Conservation (phyloP, 139 green algal genomes). For the Zygnema cylindricum region DNA sequence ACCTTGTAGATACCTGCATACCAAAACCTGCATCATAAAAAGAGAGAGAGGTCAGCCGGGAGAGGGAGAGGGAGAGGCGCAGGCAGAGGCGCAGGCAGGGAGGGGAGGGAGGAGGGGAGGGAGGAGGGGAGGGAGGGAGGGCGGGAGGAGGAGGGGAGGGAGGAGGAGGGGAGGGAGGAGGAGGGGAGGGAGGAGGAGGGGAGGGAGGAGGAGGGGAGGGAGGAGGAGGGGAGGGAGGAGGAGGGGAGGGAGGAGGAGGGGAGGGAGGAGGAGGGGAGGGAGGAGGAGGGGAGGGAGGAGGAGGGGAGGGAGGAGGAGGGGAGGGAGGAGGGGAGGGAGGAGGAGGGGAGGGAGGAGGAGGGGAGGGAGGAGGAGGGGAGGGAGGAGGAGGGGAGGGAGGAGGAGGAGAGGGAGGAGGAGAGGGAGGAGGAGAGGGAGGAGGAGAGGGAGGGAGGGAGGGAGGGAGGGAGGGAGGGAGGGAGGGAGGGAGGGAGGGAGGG, state of each 20-base stretch:
- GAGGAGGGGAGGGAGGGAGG: neutral
- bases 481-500: no score
- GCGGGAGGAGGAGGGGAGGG: no score
- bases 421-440: conserved; percentile 1
- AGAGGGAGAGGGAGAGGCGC: no score
- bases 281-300: neutral
- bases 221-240: neutral
- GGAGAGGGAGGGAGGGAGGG: neutral
- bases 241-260: neutral
- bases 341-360: neutral
- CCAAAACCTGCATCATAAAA: conserved; percentile 29
- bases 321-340: neutral
- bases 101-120: neutral
- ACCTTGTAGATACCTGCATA: conserved; percentile 40
- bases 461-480: neutral
- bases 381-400: neutral
- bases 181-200: no score
- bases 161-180: no score
- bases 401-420: neutral
- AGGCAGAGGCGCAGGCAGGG: no score
- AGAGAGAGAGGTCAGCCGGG: no score
- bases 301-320: neutral
- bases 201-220: no score
- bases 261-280: neutral
- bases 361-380: neutral